Evolutionary conservation across 805 yeast genomes (phyloP).

Genomic region (Saccharomycopsis fermentans): DNA sequence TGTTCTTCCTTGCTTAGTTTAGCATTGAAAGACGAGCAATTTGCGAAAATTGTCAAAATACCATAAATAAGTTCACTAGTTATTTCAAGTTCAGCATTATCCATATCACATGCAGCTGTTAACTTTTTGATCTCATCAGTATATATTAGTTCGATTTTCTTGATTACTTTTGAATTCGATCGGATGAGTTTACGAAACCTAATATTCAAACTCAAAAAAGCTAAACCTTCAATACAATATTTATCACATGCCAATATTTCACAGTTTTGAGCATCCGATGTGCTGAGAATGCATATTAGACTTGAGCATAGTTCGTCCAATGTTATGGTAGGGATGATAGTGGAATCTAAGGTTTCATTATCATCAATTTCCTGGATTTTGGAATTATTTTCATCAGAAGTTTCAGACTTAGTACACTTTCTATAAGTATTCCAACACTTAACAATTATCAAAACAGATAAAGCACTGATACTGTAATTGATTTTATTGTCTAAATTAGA

Average conservation of each 20-base stretch:
- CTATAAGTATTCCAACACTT: conserved; percentile 18
- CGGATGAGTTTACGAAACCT: conserved; percentile 28
- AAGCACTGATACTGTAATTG: neutral
- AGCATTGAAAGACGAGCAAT: conserved; percentile 28
- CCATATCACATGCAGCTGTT: conserved; percentile 12
- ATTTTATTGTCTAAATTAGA: neutral
- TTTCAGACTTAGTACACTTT: neutral
- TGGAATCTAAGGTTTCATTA: neutral
- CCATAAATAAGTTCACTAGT: conserved; percentile 28
- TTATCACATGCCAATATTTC: neutral
- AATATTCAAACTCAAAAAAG: conserved; percentile 29
- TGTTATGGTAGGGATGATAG: neutral
- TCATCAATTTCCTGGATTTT: conserved; percentile 5
- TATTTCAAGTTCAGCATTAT: neutral
- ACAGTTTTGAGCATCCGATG: neutral
- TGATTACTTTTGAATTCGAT: conserved; percentile 26
- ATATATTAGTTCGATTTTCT: conserved; percentile 19
- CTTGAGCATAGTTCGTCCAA: neutral
- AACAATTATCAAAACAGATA: conserved; percentile 11
- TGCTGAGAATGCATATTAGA: neutral
- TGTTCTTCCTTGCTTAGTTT: conserved; percentile 26
- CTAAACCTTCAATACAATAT: conserved; percentile 26
- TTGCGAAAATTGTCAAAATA: conserved; percentile 31
- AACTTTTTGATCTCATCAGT: neutral
- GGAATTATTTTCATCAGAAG: neutral